These are phyloP conservation scores for Arthromyces matolae DNA, from an alignment of 768 basidiomycete species.

Conservation along the genomic window DNA sequence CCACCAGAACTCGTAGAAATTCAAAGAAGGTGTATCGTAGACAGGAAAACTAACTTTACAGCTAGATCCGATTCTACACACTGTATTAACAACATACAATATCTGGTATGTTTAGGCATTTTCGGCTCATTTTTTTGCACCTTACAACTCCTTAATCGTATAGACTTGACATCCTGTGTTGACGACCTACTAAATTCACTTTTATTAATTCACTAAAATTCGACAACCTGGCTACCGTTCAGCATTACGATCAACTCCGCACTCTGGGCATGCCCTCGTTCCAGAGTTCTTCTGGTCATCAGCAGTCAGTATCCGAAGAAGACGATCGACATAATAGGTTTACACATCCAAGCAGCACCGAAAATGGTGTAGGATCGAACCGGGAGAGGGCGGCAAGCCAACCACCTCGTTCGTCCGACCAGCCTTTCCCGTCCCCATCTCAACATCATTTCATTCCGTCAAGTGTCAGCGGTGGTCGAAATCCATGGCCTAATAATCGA, in stretches of 20 bases:
- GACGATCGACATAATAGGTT: conserved; percentile 63
- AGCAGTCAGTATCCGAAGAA: conserved; percentile 38
- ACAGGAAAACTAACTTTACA: conserved; percentile 7
- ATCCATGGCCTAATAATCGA: conserved; percentile 44
- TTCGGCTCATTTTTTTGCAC: background rate
- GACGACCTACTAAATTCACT: conserved; percentile 13
- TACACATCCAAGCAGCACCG: conserved; percentile 35
- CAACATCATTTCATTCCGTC: conserved; percentile 50
- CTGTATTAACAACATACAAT: conserved; percentile 18
- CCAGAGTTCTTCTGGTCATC: conserved; percentile 28
- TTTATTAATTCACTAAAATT: conserved; percentile 13
- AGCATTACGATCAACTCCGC: conserved; percentile 20
- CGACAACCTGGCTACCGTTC: conserved; percentile 21
- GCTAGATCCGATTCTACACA: conserved; percentile 17
- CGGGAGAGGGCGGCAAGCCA: conserved; percentile 70
- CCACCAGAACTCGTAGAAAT: conserved; percentile 17
- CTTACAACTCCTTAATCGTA: conserved; percentile 6
- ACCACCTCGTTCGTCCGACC: conserved; percentile 53
- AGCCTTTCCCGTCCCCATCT: conserved; percentile 47
- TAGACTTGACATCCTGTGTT: conserved; percentile 6
- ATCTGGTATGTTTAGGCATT: no score
- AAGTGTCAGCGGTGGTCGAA: conserved; percentile 38
- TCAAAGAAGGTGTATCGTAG: conserved; percentile 9
- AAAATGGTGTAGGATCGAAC: conserved; percentile 41
- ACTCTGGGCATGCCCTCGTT: conserved; percentile 24